Evolutionary conservation across 768 basidiomycete genomes (phyloP).

Genomic region (Calocybe cyanea): DNA sequence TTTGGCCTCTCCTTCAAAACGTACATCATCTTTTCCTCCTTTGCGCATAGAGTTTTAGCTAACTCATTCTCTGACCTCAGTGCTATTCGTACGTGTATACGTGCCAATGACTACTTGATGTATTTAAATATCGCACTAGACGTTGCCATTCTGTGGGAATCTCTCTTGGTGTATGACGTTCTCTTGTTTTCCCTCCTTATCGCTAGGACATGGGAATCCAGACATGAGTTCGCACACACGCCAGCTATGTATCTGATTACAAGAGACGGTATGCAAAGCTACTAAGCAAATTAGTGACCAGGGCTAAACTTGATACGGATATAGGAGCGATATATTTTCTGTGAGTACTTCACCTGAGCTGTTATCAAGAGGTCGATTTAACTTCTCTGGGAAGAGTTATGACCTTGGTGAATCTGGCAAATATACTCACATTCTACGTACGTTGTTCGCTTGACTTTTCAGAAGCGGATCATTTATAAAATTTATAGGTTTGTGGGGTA

Average conservation of each 20-base stretch:
- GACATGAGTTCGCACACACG: constrained; percentile 24
- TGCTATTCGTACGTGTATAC: constrained; percentile 14
- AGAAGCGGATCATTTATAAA: background rate
- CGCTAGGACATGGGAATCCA: constrained; percentile 36
- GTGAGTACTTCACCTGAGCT: constrained; percentile 29
- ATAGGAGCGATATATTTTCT: constrained; percentile 54
- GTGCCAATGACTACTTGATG: too few species aligned
- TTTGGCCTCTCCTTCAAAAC: constrained; percentile 25
- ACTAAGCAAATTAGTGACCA: background rate
- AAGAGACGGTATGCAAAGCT: constrained; percentile 41
- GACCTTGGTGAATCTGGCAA: constrained; percentile 47
- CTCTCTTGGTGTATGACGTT: constrained; percentile 44
- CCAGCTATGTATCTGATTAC: constrained; percentile 39
- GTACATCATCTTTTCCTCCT: constrained; percentile 21
- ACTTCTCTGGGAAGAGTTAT: constrained; percentile 43
- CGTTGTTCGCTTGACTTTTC: constrained; percentile 16
- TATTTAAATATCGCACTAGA: constrained; percentile 14
- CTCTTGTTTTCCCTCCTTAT: constrained; percentile 47
- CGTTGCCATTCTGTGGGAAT: constrained; percentile 45
- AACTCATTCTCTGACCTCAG: constrained; percentile 3
- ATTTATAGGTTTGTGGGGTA: constrained; percentile 25
- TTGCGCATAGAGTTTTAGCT: background rate
- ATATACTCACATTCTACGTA: constrained; percentile 37
- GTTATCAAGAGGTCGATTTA: background rate
- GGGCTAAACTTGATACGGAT: background rate